Base-by-base conservation (phyloP, 2,329 filamentous ascomycete species). In the Ophiostoma triangulosporum region DNA sequence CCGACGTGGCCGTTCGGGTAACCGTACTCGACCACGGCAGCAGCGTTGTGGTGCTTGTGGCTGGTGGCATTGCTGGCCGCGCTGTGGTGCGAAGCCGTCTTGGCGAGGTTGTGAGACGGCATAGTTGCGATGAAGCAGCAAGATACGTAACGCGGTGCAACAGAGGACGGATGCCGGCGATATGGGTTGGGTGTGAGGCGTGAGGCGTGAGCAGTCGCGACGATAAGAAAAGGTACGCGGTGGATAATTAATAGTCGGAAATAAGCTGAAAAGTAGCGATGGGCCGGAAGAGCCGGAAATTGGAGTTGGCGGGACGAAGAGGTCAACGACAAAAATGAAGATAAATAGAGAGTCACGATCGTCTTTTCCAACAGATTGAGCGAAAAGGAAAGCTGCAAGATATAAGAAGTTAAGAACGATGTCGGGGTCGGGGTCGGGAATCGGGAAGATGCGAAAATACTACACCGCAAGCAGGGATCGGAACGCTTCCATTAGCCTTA, bases 1-100 rank as follows among this genome's bases (percentile, higher is more conserved):
- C 88, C 84, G 46, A 91, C 71, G 65, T 95, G 89, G n/a, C 88
- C 89, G 49, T 77, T 71, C 2, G 86, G 86, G 66, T 85, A 90
- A 58, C 73, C 75, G 60, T 66, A 60, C 40, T 67, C 64, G 53
- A 64, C 57, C 17, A 60, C 61, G 27, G 59, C 64, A 6, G 52
- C 57, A 40, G 56, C 50, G 43, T 56, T 54, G 27, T 56, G 52
- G 49, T 52, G 50, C 35, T 51, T 32, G 5, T 32, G 29, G 17
- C 46, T 20, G 6, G 29, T 35, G 33, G 40, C 40, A 36, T 33
- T 32, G 49, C 22, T 51, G 29, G 50, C 51, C 32, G 50, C 27
- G 50, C 45, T 55, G 26, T 50, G 46, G 26, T 53, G 43, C 17
- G 54, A 56, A 14, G 48, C 26, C 33, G 54, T 53, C 54, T 49